Conservation (phyloP, 768 basidiomycete species). For the Lactarius tabidus region DNA sequence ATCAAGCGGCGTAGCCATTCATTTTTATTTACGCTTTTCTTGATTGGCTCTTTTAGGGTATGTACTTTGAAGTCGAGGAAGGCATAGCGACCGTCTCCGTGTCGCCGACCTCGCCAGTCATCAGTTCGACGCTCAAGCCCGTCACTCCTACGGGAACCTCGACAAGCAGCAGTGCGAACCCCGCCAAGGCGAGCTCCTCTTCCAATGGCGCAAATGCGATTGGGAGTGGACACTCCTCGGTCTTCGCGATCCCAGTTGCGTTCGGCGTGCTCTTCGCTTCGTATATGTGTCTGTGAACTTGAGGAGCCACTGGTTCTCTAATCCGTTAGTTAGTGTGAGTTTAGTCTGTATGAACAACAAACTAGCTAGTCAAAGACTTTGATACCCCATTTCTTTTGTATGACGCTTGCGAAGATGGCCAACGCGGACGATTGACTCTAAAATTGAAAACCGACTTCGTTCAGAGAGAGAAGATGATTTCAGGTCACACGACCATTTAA, state of each 20-base stretch:
- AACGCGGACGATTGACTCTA: neutral
- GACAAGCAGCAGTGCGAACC: neutral
- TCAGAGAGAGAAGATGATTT: neutral
- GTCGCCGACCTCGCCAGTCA: constrained; percentile 59
- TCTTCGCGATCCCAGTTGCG: constrained; percentile 3
- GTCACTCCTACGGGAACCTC: neutral
- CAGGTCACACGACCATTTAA: neutral
- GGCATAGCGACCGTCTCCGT: constrained; percentile 53
- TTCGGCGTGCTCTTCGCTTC: constrained; percentile 7
- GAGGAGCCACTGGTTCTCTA: neutral
- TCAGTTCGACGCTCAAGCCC: constrained; percentile 52
- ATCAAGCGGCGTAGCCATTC: neutral
- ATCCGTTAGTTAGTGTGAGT: neutral
- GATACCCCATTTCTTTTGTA: neutral
- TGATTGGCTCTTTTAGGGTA: constrained; percentile 43
- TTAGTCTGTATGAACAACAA: neutral
- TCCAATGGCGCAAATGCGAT: neutral
- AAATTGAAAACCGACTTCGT: neutral
- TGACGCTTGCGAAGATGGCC: neutral
- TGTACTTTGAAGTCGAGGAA: constrained; percentile 70
- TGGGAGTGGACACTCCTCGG: neutral
- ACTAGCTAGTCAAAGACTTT: neutral
- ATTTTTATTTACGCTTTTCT: neutral
- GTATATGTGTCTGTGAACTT: constrained; percentile 5
- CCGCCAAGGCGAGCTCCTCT: neutral